phyloP scores from a whole-genome alignment of 2,329 filamentous ascomycete genomes.

The Iodosphaeria phyllophila region DNA sequence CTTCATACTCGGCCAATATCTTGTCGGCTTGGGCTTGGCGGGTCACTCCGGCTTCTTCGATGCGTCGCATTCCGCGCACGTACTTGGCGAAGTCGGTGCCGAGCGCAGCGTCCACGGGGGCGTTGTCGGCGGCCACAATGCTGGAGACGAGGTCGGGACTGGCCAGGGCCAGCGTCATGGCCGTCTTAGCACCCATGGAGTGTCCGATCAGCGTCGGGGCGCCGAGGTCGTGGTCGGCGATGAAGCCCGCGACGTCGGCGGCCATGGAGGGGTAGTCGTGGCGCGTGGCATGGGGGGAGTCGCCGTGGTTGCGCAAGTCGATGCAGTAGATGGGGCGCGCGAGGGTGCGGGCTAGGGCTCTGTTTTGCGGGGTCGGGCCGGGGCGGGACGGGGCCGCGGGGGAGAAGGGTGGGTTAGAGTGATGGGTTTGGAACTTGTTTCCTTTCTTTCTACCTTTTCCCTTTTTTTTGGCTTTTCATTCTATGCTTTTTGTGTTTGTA shows the following conservation, averaged over 20 bases:
- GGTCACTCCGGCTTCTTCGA: slow-evolving; percentile 49
- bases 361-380: too few relatives aligned
- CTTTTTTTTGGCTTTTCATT: too few relatives aligned
- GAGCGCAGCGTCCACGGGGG: slow-evolving; percentile 64
- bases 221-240: slow-evolving; percentile 49
- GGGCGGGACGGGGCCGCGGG: too few relatives aligned
- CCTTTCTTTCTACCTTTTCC: too few relatives aligned
- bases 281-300: slow-evolving; percentile 56
- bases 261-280: slow-evolving; percentile 78
- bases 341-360: slow-evolving; percentile 64
- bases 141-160: slow-evolving; percentile 48
- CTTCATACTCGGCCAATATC: slow-evolving; percentile 58
- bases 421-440: too few relatives aligned
- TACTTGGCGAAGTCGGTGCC: slow-evolving; percentile 62
- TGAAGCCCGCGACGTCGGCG: slow-evolving; percentile 64
- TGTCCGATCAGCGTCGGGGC: slow-evolving; percentile 72
- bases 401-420: too few relatives aligned
- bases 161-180: slow-evolving; percentile 68
- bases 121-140: slow-evolving; percentile 79
- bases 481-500: too few relatives aligned
- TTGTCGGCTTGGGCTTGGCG: slow-evolving; percentile 62
- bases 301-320: slow-evolving; percentile 88
- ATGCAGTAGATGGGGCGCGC: slow-evolving; percentile 67
- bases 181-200: slow-evolving; percentile 91
- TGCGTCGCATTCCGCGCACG: slow-evolving; percentile 64